Evolutionary conservation across 495 filamentous ascomycete genomes (phyloP).

Genomic region (Ramalina intermedia): DNA sequence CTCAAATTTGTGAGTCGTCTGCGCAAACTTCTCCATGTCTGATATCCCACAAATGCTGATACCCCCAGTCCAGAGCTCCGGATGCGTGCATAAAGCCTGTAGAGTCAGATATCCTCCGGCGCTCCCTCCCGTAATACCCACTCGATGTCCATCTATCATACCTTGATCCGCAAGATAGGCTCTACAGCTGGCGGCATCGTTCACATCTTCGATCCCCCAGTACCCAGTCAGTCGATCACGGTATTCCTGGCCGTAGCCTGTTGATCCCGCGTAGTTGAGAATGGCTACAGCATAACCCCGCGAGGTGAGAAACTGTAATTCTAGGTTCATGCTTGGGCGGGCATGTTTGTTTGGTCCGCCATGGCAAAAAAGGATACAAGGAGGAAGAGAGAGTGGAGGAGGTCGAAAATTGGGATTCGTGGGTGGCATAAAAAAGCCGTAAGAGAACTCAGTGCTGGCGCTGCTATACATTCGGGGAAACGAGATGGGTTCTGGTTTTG

Average conservation of each 20-base stretch:
- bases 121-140: conserved; percentile 32
- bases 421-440: no score
- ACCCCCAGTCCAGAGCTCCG: conserved; percentile 26
- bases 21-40: conserved; percentile 26
- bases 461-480: no score
- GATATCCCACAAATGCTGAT: conserved; percentile 31
- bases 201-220: conserved; percentile 31
- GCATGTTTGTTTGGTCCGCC: conserved; percentile 33
- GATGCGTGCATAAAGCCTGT: conserved; percentile 20
- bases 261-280: conserved; percentile 35
- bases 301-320: conserved; percentile 34
- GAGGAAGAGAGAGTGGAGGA: conserved; percentile 21
- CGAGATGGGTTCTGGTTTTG: no score
- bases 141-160: conserved; percentile 21
- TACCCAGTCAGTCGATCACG: conserved; percentile 27
- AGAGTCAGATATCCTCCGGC: conserved; percentile 36
- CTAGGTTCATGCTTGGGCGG: conserved; percentile 20
- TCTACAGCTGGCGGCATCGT: conserved; percentile 30
- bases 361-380: conserved; percentile 30
- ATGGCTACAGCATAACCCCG: conserved; percentile 34
- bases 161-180: conserved; percentile 22
- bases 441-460: no score
- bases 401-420: conserved; percentile 21
- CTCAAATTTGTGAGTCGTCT: conserved; percentile 38
- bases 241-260: conserved; percentile 33